Evolutionary conservation across 805 yeast genomes (phyloP), one percentile per base, ranked within the genome.

Genomic region (Suhomyces prunicola): DNA sequence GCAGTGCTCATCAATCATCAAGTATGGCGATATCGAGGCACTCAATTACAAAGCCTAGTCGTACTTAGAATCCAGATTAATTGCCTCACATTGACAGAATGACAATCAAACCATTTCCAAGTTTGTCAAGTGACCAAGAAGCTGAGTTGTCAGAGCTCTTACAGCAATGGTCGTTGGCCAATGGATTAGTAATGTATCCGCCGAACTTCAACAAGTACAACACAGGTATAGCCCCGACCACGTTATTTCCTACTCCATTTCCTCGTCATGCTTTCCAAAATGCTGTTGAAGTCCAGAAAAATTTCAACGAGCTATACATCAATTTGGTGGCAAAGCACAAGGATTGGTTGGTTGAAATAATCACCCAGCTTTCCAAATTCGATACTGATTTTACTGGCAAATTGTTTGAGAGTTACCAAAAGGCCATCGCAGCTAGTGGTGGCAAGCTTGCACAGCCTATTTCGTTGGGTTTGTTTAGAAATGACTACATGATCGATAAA

Each of bases 161-260:
- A 31, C 77, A 80, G 48, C 96, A 91, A 57, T 91, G 94, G 89
- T 76, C 88, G 5, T 70, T 92, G 48, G 79, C 87, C 47, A 83
- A 90, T 70, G 97, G 97, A 2, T 74, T 92, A 44, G 79, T 84
- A n/a, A 86, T 92, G 85, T 86, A 88, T 61, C 90, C 91, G 1
- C 84, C 86, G 1, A 74, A 78, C 24, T 83, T 77, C 61, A 56
- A 72, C 10, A 56, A 63, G 22, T 77, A 71, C 59, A 68, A 71
- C 48, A 79, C 80, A n/a, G 73, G 73, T 42, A 80, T 79, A 49
- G 97, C 97, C 1, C 99, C 99, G 39, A 84, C 90, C 8, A 94
- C 99, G 1, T 62, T 93, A 27, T 90, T 77, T 63, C 99, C 99
- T 4, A 88, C 97, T 0, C 96, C 97, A 6, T 84, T 91, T 58